Base-by-base conservation (phyloP, 129 eudicot genomes). In the Saposhnikovia divaricata region DNA sequence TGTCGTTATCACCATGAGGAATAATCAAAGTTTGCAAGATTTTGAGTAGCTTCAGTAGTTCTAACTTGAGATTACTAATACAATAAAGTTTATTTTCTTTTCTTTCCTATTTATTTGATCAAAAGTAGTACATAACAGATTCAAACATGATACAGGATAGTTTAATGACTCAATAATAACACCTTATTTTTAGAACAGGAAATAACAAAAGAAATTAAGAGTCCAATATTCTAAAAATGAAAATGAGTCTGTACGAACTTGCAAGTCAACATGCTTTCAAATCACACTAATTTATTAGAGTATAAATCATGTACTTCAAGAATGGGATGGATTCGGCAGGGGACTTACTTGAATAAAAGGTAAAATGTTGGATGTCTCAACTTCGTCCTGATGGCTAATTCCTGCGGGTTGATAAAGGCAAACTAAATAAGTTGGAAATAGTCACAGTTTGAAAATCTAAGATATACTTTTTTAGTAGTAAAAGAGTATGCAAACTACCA, bases 321-420 rank as follows among this genome's bases (percentile, higher is more conserved):
- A 42, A 44, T 71, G n/a, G 73, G 44, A 74, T 14, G 38, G 23
- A 74, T 47, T 70, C 72, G 40, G 43, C 25, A 70, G 47, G 55
- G 70, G 34, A 82, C 87, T 23, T 88, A 91, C 99, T 85, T 88
- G 90, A 82, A 96, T 86, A 80, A 96, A 96, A 79, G 96, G 91
- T 25, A 57, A 75, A 75, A 96, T 82, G 84, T 61, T 80, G 73
- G 93, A 69, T 9, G 97, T 78, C 80, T 88, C 87, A 50, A 96
- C 96, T 83, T 87, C 79, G 46, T 96, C 98, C 43, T 80, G 73
- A 79, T 78, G 96, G 79, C 97, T 90, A 82, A 92, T 81, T 65
- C 99, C 99, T 94, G 86, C 25, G 25, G 79, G 59, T 53, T 46
- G 57, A 70, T 51, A 46, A 80, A 83, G 77, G 57, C 42, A 18